Percentiles rank a stretch among this genome's conserved stretches.
Evolutionary conservation across 495 filamentous ascomycete genomes (phyloP).

Genomic region (Jackrogersella minutella): DNA sequence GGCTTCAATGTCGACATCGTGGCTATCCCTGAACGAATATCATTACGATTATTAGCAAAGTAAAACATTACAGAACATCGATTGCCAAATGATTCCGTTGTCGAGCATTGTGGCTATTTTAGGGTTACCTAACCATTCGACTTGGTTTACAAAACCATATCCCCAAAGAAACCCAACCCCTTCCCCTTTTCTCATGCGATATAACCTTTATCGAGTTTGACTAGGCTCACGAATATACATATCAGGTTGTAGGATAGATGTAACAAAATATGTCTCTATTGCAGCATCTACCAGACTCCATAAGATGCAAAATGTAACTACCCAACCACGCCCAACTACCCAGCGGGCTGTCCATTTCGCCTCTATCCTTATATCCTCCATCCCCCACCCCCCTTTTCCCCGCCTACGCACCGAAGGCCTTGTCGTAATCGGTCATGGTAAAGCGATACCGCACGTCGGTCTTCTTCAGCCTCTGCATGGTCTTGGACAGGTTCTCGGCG

Average conservation of each 20-base stretch:
- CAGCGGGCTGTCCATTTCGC: background rate
- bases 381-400: background rate
- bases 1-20: no score
- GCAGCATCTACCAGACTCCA: conserved; percentile 4
- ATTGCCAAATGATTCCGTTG: no score
- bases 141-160: no score
- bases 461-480: conserved; percentile 71
- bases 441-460: conserved; percentile 68
- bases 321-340: background rate
- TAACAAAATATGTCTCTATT: background rate
- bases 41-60: no score
- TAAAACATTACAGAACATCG: no score
- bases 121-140: no score
- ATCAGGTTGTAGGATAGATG: no score
- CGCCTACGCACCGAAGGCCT: conserved; percentile 52
- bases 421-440: conserved; percentile 60
- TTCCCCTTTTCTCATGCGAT: no score
- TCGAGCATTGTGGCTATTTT: no score
- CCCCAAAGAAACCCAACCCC: no score
- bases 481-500: conserved; percentile 71
- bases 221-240: background rate
- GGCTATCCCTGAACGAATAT: no score
- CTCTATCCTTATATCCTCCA: background rate
- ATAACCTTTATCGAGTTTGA: background rate
- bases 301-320: background rate